phyloP scores from a whole-genome alignment of 805 yeast genomes.

The Suhomyces emberorum region DNA sequence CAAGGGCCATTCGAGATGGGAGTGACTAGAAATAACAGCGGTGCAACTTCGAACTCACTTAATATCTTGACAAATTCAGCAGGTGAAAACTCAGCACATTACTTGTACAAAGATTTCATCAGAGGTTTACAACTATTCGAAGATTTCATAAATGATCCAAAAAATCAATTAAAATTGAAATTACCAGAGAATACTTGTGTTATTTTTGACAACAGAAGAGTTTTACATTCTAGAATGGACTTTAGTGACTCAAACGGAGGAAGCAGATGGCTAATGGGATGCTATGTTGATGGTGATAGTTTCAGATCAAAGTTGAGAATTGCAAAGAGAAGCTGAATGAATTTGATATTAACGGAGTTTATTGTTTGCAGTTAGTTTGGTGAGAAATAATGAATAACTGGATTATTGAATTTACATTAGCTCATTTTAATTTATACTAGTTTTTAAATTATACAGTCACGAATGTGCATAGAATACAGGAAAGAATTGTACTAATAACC shows the following conservation, averaged over 20 bases:
- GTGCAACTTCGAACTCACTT: constrained; percentile 3
- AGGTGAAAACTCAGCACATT: constrained; percentile 35
- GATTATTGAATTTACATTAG: too few relatives aligned
- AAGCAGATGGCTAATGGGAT: constrained; percentile 71
- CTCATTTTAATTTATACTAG: too few relatives aligned
- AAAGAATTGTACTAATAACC: constrained; percentile 24
- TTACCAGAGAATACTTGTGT: constrained; percentile 60
- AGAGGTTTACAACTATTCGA: constrained; percentile 64
- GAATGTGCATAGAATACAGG: not conserved
- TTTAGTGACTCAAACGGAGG: constrained; percentile 44
- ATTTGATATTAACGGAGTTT: too few relatives aligned
- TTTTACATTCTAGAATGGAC: constrained; percentile 58
- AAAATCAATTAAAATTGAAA: constrained; percentile 53
- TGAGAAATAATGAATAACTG: too few relatives aligned
- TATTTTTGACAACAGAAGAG: constrained; percentile 66
- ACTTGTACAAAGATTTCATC: constrained; percentile 50
- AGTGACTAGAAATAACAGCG: constrained; percentile 33
- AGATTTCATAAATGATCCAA: constrained; percentile 47
- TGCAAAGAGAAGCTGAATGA: constrained; percentile 1
- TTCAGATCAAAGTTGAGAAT: constrained; percentile 57
- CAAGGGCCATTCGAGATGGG: constrained; percentile 73
- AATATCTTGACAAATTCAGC: constrained; percentile 16
- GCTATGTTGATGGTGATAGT: constrained; percentile 70
- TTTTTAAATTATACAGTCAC: not conserved
- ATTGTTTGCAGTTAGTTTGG: too few relatives aligned